phyloP scores from a whole-genome alignment of 2,329 filamentous ascomycete genomes.

The Sarocladiaceae sp. region DNA sequence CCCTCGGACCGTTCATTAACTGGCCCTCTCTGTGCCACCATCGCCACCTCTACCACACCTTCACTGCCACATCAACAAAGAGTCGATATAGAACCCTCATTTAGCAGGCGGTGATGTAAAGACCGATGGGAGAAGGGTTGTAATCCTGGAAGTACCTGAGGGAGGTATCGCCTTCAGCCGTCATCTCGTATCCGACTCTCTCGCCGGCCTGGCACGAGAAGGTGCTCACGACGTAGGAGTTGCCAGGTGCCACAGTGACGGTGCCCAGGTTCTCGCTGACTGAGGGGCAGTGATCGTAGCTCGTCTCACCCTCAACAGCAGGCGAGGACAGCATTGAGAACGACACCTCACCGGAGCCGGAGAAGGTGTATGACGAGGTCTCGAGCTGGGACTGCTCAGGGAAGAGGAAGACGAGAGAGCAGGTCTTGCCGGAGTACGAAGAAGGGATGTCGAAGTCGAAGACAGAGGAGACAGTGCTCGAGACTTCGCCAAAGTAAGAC shows the following conservation, averaged over 20 bases:
- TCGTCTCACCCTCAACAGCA: constrained; percentile 45
- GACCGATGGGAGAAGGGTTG: constrained; percentile 40
- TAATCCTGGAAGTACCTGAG: constrained; percentile 60
- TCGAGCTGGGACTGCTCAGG: constrained; percentile 49
- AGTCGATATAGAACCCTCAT: background rate
- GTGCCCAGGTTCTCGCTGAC: constrained; percentile 35
- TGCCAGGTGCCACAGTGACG: constrained; percentile 42
- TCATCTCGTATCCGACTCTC: constrained; percentile 46
- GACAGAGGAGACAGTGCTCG: constrained; percentile 46
- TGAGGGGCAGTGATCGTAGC: constrained; percentile 40
- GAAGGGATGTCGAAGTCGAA: constrained; percentile 64
- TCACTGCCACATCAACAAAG: background rate
- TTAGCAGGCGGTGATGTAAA: constrained; percentile 30
- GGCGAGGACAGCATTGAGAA: constrained; percentile 42
- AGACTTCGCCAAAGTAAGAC: constrained; percentile 49
- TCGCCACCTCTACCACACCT: background rate
- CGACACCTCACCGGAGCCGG: constrained; percentile 43
- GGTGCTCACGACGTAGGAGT: constrained; percentile 44
- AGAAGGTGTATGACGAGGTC: constrained; percentile 47
- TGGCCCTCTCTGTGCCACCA: background rate
- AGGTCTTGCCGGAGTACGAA: constrained; percentile 48
- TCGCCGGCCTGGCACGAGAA: constrained; percentile 49
- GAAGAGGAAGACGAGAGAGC: constrained; percentile 60
- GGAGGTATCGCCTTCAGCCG: constrained; percentile 37
- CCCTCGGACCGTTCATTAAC: too few species aligned